A percentile compares a stretch with the other conserved stretches of the same genome.
These are phyloP conservation scores for Xylariaceae sp. DNA, from an alignment of 2,329 filamentous ascomycete species.

Conservation along the genomic window DNA sequence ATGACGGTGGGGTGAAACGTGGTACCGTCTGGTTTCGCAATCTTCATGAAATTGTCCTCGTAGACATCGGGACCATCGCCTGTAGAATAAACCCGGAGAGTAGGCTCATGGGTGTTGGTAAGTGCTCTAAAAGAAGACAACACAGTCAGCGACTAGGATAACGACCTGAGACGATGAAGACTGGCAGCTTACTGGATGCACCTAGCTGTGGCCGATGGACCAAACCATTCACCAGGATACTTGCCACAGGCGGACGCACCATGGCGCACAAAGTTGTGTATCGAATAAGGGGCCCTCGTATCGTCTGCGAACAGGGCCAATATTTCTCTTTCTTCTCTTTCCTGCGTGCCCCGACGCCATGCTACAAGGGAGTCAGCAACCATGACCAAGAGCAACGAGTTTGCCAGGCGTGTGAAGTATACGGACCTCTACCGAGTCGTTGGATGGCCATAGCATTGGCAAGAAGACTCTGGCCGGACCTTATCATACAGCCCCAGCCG, in stretches of 20 bases:
- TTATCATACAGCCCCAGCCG: conserved; percentile 98
- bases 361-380: conserved; percentile 40
- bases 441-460: conserved; percentile 76
- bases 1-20: conserved; percentile 79
- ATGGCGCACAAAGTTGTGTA: conserved; percentile 88
- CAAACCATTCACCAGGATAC: conserved; percentile 97
- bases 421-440: conserved; percentile 69
- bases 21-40: conserved; percentile 62
- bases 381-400: neutral
- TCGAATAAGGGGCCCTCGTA: conserved; percentile 79
- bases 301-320: conserved; percentile 84
- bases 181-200: conserved; percentile 73
- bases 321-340: conserved; percentile 61
- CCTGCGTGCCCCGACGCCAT: conserved; percentile 63
- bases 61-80: conserved; percentile 90
- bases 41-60: conserved; percentile 76
- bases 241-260: conserved; percentile 85
- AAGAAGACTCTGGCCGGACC: conserved; percentile 87
- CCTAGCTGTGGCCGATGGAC: conserved; percentile 88
- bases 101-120: conserved; percentile 58
- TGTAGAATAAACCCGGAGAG: conserved; percentile 78
- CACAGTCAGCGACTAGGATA: conserved; percentile 9
- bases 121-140: conserved; percentile 59
- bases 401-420: neutral
- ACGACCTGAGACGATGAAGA: neutral